Percentiles rank a stretch among this genome's conserved stretches.
phyloP scores from a whole-genome alignment of 768 basidiomycete species.

The Tricholoma hemisulphureum region DNA sequence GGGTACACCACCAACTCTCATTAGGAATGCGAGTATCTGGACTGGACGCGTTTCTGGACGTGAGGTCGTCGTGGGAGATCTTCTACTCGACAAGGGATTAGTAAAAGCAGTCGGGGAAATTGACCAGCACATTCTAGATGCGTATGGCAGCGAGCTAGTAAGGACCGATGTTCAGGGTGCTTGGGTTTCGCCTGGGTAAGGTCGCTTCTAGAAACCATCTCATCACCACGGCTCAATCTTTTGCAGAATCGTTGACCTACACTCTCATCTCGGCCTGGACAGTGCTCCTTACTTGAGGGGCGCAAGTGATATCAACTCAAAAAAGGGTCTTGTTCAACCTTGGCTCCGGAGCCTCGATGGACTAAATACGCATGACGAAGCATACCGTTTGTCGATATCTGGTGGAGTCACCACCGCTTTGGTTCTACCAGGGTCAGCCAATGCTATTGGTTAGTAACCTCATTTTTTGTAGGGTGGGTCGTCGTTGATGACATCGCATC shows the following conservation, averaged over 20 bases:
- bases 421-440: slow-evolving; percentile 70
- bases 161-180: slow-evolving; percentile 57
- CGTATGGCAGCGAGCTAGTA: slow-evolving; percentile 21
- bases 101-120: slow-evolving; percentile 54
- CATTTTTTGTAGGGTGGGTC: background rate
- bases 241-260: slow-evolving; percentile 45
- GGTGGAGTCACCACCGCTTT: slow-evolving; percentile 80
- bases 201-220: background rate
- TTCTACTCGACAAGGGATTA: slow-evolving; percentile 64
- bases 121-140: slow-evolving; percentile 22
- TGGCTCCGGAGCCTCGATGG: slow-evolving; percentile 78
- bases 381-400: slow-evolving; percentile 63
- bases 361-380: slow-evolving; percentile 76
- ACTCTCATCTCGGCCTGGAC: slow-evolving; percentile 41
- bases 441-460: slow-evolving; percentile 56
- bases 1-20: slow-evolving; percentile 61
- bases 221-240: background rate
- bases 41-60: slow-evolving; percentile 61
- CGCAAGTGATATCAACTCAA: slow-evolving; percentile 54
- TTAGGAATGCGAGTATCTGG: slow-evolving; percentile 81
- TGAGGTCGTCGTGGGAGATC: slow-evolving; percentile 54
- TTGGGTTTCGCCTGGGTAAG: slow-evolving; percentile 54
- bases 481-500: slow-evolving; percentile 6
- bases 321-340: slow-evolving; percentile 46
- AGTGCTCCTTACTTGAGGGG: slow-evolving; percentile 35